Percentiles rank a stretch among this genome's conserved stretches.
Conservation (phyloP, 2,329 filamentous ascomycete genomes). For the Pseudogymnoascus sp. region DNA sequence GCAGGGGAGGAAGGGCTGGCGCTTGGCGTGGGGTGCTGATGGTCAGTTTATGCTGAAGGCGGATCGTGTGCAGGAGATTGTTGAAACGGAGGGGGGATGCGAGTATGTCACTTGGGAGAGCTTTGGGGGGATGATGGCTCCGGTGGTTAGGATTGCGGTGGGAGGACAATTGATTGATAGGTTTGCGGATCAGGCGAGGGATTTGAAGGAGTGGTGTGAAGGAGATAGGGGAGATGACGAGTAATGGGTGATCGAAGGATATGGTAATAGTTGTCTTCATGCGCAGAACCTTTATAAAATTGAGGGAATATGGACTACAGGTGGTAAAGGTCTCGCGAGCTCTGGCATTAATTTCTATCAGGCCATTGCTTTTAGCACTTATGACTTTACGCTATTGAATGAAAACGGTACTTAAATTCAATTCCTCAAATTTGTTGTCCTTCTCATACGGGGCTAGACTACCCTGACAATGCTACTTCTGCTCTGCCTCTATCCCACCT, state of each 20-base stretch:
- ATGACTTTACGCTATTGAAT: not conserved
- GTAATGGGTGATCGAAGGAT: not conserved
- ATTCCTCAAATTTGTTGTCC: not conserved
- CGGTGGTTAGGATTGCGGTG: slow-evolving; percentile 31
- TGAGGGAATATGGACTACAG: not conserved
- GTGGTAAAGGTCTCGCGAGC: not conserved
- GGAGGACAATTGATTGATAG: slow-evolving; percentile 31
- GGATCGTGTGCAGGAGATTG: slow-evolving; percentile 41
- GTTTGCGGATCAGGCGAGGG: slow-evolving; percentile 36
- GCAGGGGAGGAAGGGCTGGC: slow-evolving; percentile 31
- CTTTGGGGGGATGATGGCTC: slow-evolving; percentile 37
- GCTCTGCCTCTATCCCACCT: not conserved
- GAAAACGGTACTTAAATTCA: not conserved
- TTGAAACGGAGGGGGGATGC: slow-evolving; percentile 35
- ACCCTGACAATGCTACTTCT: not conserved
- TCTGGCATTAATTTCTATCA: not conserved
- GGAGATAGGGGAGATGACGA: slow-evolving; percentile 12
- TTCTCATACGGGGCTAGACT: not conserved
- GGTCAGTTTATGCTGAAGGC: slow-evolving; percentile 32
- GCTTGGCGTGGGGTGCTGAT: slow-evolving; percentile 36
- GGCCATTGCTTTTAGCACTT: not conserved
- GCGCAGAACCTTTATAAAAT: not conserved
- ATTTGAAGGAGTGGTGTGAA: slow-evolving; percentile 32
- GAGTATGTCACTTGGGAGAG: slow-evolving; percentile 42
- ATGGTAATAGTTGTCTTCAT: not conserved